Evolutionary conservation across 768 basidiomycete species (phyloP), one percentile per base, ranked within the genome.

Genomic region (Botryobasidium botryosum): DNA sequence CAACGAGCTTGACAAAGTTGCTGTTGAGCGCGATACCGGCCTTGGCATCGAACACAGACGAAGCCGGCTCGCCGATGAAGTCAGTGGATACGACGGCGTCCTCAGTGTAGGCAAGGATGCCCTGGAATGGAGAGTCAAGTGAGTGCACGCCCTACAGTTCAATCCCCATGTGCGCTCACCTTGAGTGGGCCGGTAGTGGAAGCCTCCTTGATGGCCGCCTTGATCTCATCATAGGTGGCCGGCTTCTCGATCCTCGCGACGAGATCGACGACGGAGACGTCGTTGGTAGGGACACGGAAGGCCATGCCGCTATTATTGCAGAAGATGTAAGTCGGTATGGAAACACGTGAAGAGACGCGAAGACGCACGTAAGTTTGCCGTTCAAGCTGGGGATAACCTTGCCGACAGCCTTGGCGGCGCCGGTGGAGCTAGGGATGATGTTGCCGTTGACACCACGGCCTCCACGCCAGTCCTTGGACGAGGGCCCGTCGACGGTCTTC

Each of bases 361-460:
- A 44, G 18, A 64, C 79, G 55, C 60, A 85, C 82, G 90, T 97
- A 59, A 99, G 79, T 70, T 96, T 97, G 68, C 92, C 92, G 67
- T 96, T 94, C 55, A 99, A 74, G 41, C 65, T 62, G 49, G 92
- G 92, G 61, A 97, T 96, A 64, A 99, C 90, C 71, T 94, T 92
- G 57, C 90, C 90, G 59, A 92, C 88, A 52, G 90, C 90, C 76
- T 97, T 99, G 63, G 92, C 92, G 52, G 92, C 92, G 66, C 92
- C 92, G 53, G 92, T 96, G 55, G 91, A 92, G 20, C 91, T 94
- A 40, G 92, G 92, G 61, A 99, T 99, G 68, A 99, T 96, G 76
- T 99, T 99, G 70, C 82, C 83, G 65, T 79, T 81, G 53, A 91
- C 88, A 57, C 79, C 77, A 67, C 92, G 92, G 52, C 88, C 88